Base-by-base conservation (phyloP, 768 basidiomycete genomes). In the Kwoniella sp. region DNA sequence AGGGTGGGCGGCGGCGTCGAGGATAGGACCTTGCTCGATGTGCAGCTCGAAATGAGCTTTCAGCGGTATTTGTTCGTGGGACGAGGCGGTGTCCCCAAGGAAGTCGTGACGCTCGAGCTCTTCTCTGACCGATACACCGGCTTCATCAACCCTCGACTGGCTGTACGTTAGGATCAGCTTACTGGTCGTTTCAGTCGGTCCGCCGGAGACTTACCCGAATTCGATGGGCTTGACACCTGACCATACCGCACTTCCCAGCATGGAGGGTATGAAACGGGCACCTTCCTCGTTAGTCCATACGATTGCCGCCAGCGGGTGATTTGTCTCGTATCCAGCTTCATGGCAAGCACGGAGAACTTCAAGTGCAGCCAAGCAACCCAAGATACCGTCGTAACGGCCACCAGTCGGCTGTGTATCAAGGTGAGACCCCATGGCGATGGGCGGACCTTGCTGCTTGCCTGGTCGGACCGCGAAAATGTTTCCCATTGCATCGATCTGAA, bases 211-310 rank as follows among this genome's bases (percentile, higher is more conserved):
- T 26, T 50, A 62, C 13, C 46, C 56, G 7, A 50, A 26, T 17
- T 65, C 58, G 22, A 65, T 10, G 2, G 40, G 10, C 5, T 30
- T n/a, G 2, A 24, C 17, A 10, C 33, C 60, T 8, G 60, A 56
- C 66, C 55, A 59, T 1, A 67, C 61, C 4, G 27, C 61, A 30
- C 30, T 40, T 7, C 62, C 54, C 19, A 63, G 33, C 47, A 67
- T 53, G 36, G 56, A 47, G 17, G 55, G 49, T 1, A 40, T 44
- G 65, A 62, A 66, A 22, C 64, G 59, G 36, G 64, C 64, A 10
- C 58, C 64, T 29, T 65, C 64, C 47, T 65, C 64, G 29, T 68
- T 64, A 10, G 67, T 68, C 67, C 67, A 68, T 47, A 33, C 25
- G 53, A 68, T 40, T 44, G 33, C 53, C 1, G 25, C 51, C 2